Base-by-base conservation (phyloP, 768 basidiomycete genomes). In the Collybia mongolica region DNA sequence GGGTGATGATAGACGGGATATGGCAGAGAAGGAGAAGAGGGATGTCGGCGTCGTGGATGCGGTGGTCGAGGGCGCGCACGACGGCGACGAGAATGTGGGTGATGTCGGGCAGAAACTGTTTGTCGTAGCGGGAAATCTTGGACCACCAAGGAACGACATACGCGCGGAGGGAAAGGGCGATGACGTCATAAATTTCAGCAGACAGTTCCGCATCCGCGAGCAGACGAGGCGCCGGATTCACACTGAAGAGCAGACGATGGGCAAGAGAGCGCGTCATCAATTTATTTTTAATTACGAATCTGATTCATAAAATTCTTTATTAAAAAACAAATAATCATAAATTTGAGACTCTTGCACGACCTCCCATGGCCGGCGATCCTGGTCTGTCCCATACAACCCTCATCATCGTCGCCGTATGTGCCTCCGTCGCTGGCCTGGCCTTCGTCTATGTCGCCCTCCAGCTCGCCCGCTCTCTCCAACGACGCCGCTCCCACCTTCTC, bases 101-200 rank as follows among this genome's bases (percentile, higher is more conserved):
- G 44, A 92, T 80, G 54, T 88, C 81, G 19, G 88, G 86, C 22
- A 92, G 78, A 50, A 94, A 78, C 48, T 90, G 85, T 60, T 82
- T 90, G 78, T 93, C 91, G 54, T 90, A 89, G 52, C 88, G 80
- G 1, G 90, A 81, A 46, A 93, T 76, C 60, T 83, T 89, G 26
- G 86, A 75, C 88, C 91, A 94, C 92, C 91, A 94, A 1, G 88
- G 86, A 41, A 83, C 80, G 32, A 94, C 81, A 59, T 77, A 88
- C 5, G 90, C 90, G 28, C 91, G 79, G 19, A 94, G 75, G 8
- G 84, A 79, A 51, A 93, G 84, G 0, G 92, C 90, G 26, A 92
- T 73, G 51, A 92, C 75, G 66, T 93, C 87, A 60, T 93, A 92
- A 4, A 88, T 66, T 61, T 88, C 87, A 5, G 76, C 72, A 49